These are phyloP conservation scores for Populus euphratica DNA, from an alignment of 345 rosid species.

Conservation along the genomic window DNA sequence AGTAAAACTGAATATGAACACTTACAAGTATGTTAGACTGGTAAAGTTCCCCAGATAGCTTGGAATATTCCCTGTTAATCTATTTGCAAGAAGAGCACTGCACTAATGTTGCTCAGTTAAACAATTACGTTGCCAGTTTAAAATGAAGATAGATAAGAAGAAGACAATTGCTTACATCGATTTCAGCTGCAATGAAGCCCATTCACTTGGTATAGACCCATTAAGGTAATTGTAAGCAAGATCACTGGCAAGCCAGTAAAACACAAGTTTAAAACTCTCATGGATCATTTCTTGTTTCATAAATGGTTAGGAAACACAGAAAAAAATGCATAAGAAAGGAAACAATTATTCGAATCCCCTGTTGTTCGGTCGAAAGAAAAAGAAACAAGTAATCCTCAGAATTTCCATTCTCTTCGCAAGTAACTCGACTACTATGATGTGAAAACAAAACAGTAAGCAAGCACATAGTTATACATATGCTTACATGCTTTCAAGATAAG, in stretches of 20 bases:
- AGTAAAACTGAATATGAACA: constrained; percentile 4
- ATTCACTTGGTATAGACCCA: constrained; percentile 53
- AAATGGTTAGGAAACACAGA: not conserved
- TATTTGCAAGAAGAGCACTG: constrained; percentile 54
- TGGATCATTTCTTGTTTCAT: not conserved
- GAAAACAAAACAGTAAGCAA: no score
- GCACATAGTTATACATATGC: constrained; percentile 1
- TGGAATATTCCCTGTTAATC: constrained; percentile 52
- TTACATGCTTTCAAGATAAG: constrained; percentile 47
- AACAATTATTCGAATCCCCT: not conserved
- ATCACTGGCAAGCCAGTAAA: constrained; percentile 33
- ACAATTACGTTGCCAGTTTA: not conserved
- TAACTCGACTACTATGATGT: not conserved
- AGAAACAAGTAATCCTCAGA: no score
- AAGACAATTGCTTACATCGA: constrained; percentile 39
- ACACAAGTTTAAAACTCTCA: constrained; percentile 9
- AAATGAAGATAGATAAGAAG: not conserved
- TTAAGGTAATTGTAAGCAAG: constrained; percentile 50
- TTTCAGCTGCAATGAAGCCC: constrained; percentile 46
- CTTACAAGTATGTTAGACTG: constrained; percentile 47
- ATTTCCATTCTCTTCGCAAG: not conserved
- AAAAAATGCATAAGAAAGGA: not conserved
- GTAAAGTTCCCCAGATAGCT: constrained; percentile 42
- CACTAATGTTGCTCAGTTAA: not conserved
- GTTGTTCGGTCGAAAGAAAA: not conserved